Percentiles rank a stretch among this genome's conserved stretches.
These are phyloP conservation scores for Asterochloris sp. DNA, from an alignment of 139 green algal species.

Conservation along the genomic window DNA sequence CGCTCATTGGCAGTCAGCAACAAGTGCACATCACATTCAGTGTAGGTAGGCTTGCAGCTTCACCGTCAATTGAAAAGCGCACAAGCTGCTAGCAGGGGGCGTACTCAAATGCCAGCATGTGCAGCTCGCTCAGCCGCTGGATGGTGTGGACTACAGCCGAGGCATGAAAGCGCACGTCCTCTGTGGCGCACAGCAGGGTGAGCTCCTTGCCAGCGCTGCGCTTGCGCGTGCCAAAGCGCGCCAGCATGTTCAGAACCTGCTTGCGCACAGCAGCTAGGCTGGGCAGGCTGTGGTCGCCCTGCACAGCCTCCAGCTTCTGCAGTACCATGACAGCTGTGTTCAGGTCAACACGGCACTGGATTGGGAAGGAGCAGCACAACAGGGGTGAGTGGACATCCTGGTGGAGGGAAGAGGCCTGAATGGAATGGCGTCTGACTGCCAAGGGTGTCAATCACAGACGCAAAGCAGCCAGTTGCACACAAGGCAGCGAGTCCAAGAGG, in stretches of 20 bases:
- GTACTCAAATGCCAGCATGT: conserved; percentile 1
- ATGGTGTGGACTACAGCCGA: conserved; percentile 16
- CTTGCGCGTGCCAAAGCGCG: conserved; percentile 3
- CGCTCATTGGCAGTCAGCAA: too few species aligned
- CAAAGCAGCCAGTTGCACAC: too few species aligned
- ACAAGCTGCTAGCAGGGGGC: not conserved
- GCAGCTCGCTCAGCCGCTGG: not conserved
- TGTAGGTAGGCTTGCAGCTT: too few species aligned
- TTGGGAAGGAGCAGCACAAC: too few species aligned
- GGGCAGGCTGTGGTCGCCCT: not conserved
- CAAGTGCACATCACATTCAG: too few species aligned
- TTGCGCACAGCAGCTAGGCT: conserved; percentile 9
- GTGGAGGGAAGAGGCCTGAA: too few species aligned
- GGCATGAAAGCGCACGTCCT: conserved; percentile 4
- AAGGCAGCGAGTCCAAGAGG: too few species aligned
- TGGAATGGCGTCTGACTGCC: too few species aligned
- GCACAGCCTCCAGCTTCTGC: conserved; percentile 16
- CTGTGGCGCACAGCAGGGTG: conserved; percentile 5
- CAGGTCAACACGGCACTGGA: too few species aligned
- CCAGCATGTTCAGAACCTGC: conserved; percentile 2
- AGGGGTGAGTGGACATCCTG: too few species aligned
- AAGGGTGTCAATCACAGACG: too few species aligned
- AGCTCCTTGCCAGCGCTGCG: not conserved
- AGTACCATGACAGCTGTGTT: not conserved
- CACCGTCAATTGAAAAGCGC: not conserved